Conservation (phyloP, 345 rosid genomes). For the Mangifera indica region DNA sequence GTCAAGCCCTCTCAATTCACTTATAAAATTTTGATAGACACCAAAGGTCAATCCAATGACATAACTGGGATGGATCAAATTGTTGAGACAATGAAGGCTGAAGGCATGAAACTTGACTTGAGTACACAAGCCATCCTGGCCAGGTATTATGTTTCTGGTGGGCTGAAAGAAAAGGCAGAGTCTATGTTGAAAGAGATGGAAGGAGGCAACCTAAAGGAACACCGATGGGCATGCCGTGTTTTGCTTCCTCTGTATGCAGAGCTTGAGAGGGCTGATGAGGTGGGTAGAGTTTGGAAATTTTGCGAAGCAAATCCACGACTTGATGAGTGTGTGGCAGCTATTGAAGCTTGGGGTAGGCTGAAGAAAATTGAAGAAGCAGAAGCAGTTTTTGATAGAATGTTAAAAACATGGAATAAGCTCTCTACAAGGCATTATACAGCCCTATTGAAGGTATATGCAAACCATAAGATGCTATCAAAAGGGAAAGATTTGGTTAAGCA, state of each 20-base stretch:
- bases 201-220: conserved; percentile 61
- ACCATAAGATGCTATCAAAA: conserved; percentile 71
- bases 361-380: conserved; percentile 70
- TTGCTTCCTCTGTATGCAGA: conserved; percentile 75
- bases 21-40: conserved; percentile 65
- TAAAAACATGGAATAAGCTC: conserved; percentile 41
- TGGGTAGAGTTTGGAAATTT: conserved; percentile 72
- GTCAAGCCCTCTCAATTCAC: conserved; percentile 74
- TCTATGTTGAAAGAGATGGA: conserved; percentile 73
- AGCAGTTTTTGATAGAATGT: conserved; percentile 59
- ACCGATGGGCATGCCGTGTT: conserved; percentile 47
- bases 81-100: conserved; percentile 81
- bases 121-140: conserved; percentile 50
- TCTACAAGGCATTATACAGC: conserved; percentile 46
- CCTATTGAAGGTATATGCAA: conserved; percentile 74
- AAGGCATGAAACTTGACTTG: conserved; percentile 66
- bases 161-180: conserved; percentile 68
- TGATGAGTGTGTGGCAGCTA: conserved; percentile 60
- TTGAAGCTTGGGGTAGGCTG: conserved; percentile 83
- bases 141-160: conserved; percentile 60
- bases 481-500: conserved; percentile 70
- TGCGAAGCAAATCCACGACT: conserved; percentile 60
- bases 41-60: conserved; percentile 77
- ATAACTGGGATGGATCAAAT: conserved; percentile 84
- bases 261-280: conserved; percentile 78